Evolutionary conservation across 2,329 filamentous ascomycete genomes (phyloP), one percentile per base, ranked within the genome.

Genomic region (Geosmithia putterillii): DNA sequence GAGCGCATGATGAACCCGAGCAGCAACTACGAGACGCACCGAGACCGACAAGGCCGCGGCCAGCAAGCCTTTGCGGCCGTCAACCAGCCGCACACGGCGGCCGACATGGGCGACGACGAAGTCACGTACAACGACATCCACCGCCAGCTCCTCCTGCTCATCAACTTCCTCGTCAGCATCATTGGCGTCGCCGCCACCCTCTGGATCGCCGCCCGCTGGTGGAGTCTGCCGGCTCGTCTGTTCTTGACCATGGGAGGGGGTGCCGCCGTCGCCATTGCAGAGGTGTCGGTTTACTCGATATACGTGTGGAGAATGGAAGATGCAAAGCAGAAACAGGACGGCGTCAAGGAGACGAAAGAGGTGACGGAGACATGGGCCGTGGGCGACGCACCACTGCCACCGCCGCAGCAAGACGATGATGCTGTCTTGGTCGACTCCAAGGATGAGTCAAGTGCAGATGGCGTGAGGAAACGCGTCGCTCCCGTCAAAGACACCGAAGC

Each of bases 91-190:
- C 63, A 57, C 20, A 67, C 58, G 36, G 57, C 62, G 17, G 61
- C 63, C 21, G 73, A 73, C 45, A 54, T 67, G 6, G 70, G 71
- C 45, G 66, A 76, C 49, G 83, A 86, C 48, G 79, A 82, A 2
- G 65, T 83, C 2, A 81, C 79, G 2, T 81, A 80, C 49, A 73
- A 75, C 32, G 85, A 92, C 47, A 70, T 92, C 1, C 83, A 90
- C 57, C 73, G 84, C n/a, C 86, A 92, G 54, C 65, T 92, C 45
- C 80, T 84, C 37, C 69, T 96, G 7, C 87, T 96, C 42, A 72
- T 94, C 54, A 98, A 96, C 59, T 87, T 96, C 42, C 65, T 95
- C 35, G 71, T 95, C 43, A 94, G 86, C 42, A 84, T 95, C 43
- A 66, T 90, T 3, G 86, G 89, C 38, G 84, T 83, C 42, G 83